Base-by-base conservation (phyloP, 176 grass and related monocot species). In the Dactylis glomerata region DNA sequence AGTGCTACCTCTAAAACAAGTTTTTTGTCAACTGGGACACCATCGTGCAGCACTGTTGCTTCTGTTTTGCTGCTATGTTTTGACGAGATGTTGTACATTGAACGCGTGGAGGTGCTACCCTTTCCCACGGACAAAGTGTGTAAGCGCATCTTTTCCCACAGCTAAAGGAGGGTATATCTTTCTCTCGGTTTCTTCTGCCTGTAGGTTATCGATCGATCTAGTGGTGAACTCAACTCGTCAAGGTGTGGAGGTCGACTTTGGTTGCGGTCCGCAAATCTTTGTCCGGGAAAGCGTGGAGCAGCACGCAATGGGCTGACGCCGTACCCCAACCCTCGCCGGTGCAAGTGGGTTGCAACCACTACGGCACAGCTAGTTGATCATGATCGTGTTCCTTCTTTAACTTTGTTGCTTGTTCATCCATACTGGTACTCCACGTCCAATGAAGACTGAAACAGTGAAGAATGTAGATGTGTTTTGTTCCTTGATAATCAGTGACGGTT, bases 201-300 rank as follows among this genome's bases (percentile, higher is more conserved):
- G 24, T 47, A 7, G 76, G 76, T 61, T 61, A 51, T 51, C 30
- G 30, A 36, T 17, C 5, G 4, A 13, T 12, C 19, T 61, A 12
- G 80, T 27, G 86, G 51, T 15, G 57, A 65, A 73, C 68, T 23
- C 22, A 70, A 14, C 4, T 28, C 36, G 34, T 52, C 50, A 52
- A 37, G 22, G 3, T 28, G 3, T 22, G 8, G 64, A 36, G 65
- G 65, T 12, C 16, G 36, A 20, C 74, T 88, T 88, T 84, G 1
- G 75, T 33, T 30, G 24, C 54, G 88, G 72, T 11, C 65, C 56
- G 74, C 66, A 83, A 74, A 79, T 79, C 66, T 84, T 0, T 79
- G 80, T 90, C 74, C 80, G 49, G 80, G 11, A 83, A 83, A 90
- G 84, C 80, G 45, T 50, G 73, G 73, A 74, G 17, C 67, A 33